Percentiles rank a stretch among this genome's conserved stretches.
phyloP scores from a whole-genome alignment of 2,329 filamentous ascomycete species.

The Aspergillus alliaceus region DNA sequence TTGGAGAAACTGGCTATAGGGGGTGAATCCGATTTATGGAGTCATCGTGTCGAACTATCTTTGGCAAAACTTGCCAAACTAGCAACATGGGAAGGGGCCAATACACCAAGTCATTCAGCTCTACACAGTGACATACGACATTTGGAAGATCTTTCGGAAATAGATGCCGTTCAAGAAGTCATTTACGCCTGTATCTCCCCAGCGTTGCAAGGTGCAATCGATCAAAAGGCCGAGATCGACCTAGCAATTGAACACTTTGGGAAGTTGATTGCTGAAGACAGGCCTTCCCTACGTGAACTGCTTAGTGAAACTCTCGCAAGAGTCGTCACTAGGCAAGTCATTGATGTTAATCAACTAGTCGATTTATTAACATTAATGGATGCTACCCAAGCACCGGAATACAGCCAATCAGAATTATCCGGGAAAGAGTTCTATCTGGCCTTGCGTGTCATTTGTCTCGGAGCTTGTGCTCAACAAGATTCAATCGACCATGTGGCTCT shows the following conservation, averaged over 20 bases:
- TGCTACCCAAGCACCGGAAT: constrained; percentile 44
- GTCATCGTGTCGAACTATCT: constrained; percentile 88
- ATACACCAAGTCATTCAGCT: constrained; percentile 28
- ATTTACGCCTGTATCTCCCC: constrained; percentile 71
- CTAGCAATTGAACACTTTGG: constrained; percentile 70
- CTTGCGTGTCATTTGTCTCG: constrained; percentile 56
- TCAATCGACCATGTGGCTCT: constrained; percentile 25
- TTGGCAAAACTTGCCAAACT: constrained; percentile 79
- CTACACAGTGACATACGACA: constrained; percentile 49
- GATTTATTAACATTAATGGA: constrained; percentile 76
- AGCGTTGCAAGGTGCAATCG: constrained; percentile 70
- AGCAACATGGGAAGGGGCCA: constrained; percentile 54
- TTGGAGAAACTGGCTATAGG: constrained; percentile 69
- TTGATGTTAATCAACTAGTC: constrained; percentile 56
- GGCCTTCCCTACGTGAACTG: constrained; percentile 66
- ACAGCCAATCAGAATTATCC: constrained; percentile 52
- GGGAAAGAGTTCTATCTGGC: constrained; percentile 72
- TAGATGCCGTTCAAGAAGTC: constrained; percentile 77
- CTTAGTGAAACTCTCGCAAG: constrained; percentile 70
- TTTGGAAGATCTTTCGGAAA: constrained; percentile 63
- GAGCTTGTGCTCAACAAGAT: constrained; percentile 57
- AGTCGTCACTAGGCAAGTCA: constrained; percentile 69
- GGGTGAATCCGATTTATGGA: constrained; percentile 81
- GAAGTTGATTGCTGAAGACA: constrained; percentile 55
- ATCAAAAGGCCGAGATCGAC: constrained; percentile 74